phyloP scores from a whole-genome alignment of 2,329 filamentous ascomycete species.

The Trichoderma pleuroti region DNA sequence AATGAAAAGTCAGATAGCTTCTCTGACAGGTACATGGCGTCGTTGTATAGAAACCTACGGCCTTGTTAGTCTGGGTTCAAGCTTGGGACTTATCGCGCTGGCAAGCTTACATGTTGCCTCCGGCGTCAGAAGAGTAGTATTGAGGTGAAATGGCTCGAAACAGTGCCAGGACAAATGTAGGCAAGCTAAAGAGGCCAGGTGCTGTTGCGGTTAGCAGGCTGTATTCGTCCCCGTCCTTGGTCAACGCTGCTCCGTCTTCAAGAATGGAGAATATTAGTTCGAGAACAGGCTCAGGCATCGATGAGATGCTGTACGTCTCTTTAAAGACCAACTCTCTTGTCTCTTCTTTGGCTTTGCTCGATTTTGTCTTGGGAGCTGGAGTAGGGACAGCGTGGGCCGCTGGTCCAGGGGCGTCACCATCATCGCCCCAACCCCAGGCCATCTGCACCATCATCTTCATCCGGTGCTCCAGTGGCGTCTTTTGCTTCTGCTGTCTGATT shows the following conservation, averaged over 20 bases:
- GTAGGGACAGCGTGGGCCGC: conserved; percentile 15
- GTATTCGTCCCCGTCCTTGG: conserved; percentile 47
- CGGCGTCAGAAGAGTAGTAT: conserved; percentile 62
- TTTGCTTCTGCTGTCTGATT: conserved; percentile 16
- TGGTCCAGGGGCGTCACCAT: conserved; percentile 45
- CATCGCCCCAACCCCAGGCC: conserved; percentile 86
- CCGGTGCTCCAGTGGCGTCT: neutral
- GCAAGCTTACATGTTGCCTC: conserved; percentile 59
- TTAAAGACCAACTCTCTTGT: conserved; percentile 70
- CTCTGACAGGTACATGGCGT: conserved; percentile 61
- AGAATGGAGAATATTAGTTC: conserved; percentile 58
- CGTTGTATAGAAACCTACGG: conserved; percentile 62
- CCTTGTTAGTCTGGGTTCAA: neutral
- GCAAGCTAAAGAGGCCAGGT: conserved; percentile 66
- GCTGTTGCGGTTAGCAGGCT: conserved; percentile 65
- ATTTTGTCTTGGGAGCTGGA: conserved; percentile 7
- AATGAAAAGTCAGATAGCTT: conserved; percentile 47
- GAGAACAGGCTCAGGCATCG: conserved; percentile 76
- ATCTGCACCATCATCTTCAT: conserved; percentile 51
- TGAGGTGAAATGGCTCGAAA: conserved; percentile 74
- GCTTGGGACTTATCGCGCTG: neutral
- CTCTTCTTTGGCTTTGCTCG: conserved; percentile 27
- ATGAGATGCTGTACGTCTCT: conserved; percentile 85
- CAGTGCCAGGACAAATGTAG: conserved; percentile 70
- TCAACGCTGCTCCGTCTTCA: conserved; percentile 60